These are phyloP conservation scores for Fusarium tjaetaba DNA, from an alignment of 2,329 filamentous ascomycete genomes.

Conservation along the genomic window DNA sequence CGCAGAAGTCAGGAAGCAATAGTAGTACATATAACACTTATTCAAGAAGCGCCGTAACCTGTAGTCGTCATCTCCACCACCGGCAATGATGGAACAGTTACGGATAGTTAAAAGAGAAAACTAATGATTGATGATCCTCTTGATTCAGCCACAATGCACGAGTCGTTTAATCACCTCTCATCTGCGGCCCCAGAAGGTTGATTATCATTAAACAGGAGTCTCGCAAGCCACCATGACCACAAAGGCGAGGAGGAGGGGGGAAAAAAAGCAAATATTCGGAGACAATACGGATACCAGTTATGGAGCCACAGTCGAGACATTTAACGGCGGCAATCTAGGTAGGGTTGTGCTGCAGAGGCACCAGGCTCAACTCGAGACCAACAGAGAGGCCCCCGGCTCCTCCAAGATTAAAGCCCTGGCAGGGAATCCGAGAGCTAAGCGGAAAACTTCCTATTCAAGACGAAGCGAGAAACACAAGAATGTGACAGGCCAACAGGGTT, in stretches of 20 bases:
- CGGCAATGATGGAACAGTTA: conserved; percentile 10
- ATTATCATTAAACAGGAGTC: conserved; percentile 17
- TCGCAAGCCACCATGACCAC: conserved; percentile 9
- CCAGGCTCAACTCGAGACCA: neutral
- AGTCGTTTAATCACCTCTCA: conserved; percentile 27
- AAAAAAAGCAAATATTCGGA: neutral
- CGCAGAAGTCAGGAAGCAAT: neutral
- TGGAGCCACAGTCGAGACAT: neutral
- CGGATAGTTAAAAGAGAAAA: neutral
- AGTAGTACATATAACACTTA: neutral
- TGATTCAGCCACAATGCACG: conserved; percentile 11
- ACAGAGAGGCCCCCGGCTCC: conserved; percentile 18
- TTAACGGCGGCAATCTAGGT: neutral
- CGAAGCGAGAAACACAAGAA: conserved; percentile 7
- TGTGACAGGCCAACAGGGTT: conserved; percentile 11
- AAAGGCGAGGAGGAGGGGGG: neutral
- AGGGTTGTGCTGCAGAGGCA: neutral
- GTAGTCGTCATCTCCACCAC: neutral
- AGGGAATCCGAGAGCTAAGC: neutral
- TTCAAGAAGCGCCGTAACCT: conserved; percentile 14
- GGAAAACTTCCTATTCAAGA: conserved; percentile 7
- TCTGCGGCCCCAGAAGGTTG: conserved; percentile 10
- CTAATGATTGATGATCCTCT: neutral
- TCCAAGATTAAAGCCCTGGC: conserved; percentile 4
- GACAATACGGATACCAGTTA: neutral